Base-by-base conservation (phyloP, 345 rosid species). In the Leavenworthia alabamica region DNA sequence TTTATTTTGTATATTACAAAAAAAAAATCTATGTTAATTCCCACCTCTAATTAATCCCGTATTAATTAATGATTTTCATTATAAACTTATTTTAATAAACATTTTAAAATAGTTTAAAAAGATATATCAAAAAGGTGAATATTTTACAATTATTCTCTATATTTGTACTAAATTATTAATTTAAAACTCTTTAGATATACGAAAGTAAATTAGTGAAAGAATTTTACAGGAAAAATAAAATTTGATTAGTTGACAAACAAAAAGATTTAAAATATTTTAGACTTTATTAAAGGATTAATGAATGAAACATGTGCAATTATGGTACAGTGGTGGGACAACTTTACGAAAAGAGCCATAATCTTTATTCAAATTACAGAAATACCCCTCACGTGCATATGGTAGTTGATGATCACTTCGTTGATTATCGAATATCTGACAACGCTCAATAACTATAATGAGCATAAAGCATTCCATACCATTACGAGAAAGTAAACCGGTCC, bases 301-400 rank as follows among this genome's bases (percentile, higher is more conserved):
- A 57, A 71, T 1, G 35, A 57, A 71, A 71, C 66, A 57, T 57
- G 70, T 57, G 71, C 70, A 71, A 57, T 24, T 64, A 61, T 71
- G 71, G 65, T 56, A 64, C 62, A 56, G 70, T 71, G 75, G 75
- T 71, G 75, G 75, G 60, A 33, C 49, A 58, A 24, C 41, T 32
- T 71, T 46, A 62, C 42, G 13, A 57, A 50, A 50, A 71, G 61
- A 7, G 71, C 50, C 55, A 64, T 50, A 33, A 64, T 22, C 3
- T 71, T 64, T 55, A 66, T 57, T 57, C 27, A 19, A 52, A 32
- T 57, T 64, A 71, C 75, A 71, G 33, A 54, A 43, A 27, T 62
- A 47, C 69, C 59, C 42, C 65, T 71, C 75, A 71, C 70, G 70
- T 71, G 75, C 75, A 32, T 71, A 54, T 56, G 65, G 5, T 70